Conservation (phyloP, 208 protist genomes). For the Zelonia costaricensis region DNA sequence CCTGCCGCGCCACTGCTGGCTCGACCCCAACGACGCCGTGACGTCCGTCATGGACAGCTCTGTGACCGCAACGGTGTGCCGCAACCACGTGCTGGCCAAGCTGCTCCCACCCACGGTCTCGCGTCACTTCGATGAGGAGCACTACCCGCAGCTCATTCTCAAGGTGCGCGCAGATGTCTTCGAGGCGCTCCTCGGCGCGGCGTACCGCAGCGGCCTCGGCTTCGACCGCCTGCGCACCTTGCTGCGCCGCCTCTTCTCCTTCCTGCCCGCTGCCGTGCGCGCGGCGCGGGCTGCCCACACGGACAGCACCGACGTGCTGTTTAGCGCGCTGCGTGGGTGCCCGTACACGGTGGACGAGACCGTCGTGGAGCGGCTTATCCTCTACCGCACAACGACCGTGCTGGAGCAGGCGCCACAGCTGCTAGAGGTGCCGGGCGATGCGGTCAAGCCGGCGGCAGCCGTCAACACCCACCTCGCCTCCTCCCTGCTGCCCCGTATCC, state of each 20-base stretch:
- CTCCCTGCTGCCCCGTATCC: slow-evolving; percentile 47
- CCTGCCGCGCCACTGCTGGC: slow-evolving; percentile 14
- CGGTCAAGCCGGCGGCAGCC: neutral
- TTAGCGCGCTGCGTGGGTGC: slow-evolving; percentile 5
- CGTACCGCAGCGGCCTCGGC: slow-evolving; percentile 38
- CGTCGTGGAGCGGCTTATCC: slow-evolving; percentile 4
- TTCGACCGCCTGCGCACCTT: slow-evolving; percentile 46
- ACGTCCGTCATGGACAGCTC: slow-evolving; percentile 5
- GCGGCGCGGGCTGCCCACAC: neutral
- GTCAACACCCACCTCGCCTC: slow-evolving; percentile 38
- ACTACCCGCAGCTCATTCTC: slow-evolving; percentile 8
- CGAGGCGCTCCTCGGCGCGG: slow-evolving; percentile 64
- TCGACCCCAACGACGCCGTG: neutral
- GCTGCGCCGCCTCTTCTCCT: slow-evolving; percentile 42
- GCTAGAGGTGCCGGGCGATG: neutral
- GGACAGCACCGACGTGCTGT: neutral
- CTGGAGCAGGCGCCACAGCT: slow-evolving; percentile 15
- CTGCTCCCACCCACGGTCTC: slow-evolving; percentile 45
- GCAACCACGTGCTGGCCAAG: slow-evolving; percentile 49
- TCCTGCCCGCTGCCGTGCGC: slow-evolving; percentile 16
- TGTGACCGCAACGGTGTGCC: slow-evolving; percentile 29
- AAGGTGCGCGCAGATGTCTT: slow-evolving; percentile 74
- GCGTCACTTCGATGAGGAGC: slow-evolving; percentile 23
- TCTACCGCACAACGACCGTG: slow-evolving; percentile 16
- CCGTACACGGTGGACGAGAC: slow-evolving; percentile 15